Conservation (phyloP, 139 green algal species). For the Spirogloea muscicola region DNA sequence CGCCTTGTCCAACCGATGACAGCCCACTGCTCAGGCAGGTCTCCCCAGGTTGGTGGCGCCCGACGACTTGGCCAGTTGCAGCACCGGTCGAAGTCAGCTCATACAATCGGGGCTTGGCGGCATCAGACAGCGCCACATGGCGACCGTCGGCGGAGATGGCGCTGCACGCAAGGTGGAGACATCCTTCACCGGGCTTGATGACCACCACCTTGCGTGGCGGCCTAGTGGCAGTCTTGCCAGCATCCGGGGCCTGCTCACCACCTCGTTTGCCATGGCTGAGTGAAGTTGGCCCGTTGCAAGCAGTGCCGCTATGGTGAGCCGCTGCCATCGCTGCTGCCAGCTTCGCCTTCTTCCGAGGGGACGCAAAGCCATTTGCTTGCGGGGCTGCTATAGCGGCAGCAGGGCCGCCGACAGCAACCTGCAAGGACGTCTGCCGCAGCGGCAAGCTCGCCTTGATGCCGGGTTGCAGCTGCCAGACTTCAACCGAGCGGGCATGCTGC, state of each 20-base stretch:
- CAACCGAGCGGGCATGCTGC: constrained; percentile 50
- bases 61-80: too few species aligned
- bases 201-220: neutral
- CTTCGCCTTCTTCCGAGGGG: constrained; percentile 1
- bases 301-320: too few species aligned
- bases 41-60: too few species aligned
- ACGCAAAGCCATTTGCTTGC: neutral
- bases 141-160: constrained; percentile 66
- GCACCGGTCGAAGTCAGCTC: neutral
- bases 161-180: constrained; percentile 35
- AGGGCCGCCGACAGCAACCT: too few species aligned
- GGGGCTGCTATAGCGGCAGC: neutral
- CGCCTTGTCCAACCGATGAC: too few species aligned
- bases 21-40: too few species aligned
- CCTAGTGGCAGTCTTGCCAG: neutral
- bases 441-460: neutral
- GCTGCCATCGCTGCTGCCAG: too few species aligned
- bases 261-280: neutral
- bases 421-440: too few species aligned
- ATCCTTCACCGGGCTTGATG: constrained; percentile 1
- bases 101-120: constrained; percentile 30
- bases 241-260: neutral
- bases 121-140: constrained; percentile 63
- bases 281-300: neutral
- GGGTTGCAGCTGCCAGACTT: constrained; percentile 62